These are phyloP conservation scores for Fusarium sp. DNA, from an alignment of 2,329 filamentous ascomycete genomes.

Conservation along the genomic window DNA sequence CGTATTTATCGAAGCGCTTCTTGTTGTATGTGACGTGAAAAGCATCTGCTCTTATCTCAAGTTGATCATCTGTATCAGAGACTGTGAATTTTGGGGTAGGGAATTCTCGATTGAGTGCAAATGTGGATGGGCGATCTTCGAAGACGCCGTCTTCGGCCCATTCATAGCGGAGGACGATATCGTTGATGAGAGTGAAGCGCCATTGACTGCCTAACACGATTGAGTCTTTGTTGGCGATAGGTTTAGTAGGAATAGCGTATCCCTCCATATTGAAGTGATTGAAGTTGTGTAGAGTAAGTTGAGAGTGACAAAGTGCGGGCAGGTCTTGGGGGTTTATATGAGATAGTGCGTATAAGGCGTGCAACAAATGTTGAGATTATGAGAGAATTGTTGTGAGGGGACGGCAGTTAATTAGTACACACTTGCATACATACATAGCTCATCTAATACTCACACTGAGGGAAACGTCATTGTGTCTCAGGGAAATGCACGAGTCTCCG, in stretches of 20 bases:
- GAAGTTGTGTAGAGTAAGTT: neutral
- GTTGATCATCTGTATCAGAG: slow-evolving; percentile 57
- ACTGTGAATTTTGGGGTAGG: slow-evolving; percentile 60
- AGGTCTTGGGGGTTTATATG: neutral
- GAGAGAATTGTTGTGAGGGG: slow-evolving; percentile 26
- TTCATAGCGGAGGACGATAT: slow-evolving; percentile 70
- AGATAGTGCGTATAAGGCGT: neutral
- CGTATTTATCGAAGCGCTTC: slow-evolving; percentile 63
- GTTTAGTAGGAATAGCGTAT: slow-evolving; percentile 36
- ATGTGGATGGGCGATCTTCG: slow-evolving; percentile 72
- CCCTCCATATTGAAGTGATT: slow-evolving; percentile 31
- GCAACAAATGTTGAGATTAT: neutral
- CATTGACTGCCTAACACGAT: slow-evolving; percentile 54
- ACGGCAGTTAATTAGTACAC: slow-evolving; percentile 1
- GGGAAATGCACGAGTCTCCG: slow-evolving; percentile 25
- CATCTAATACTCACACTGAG: neutral
- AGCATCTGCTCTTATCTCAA: slow-evolving; percentile 68
- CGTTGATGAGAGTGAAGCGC: slow-evolving; percentile 70
- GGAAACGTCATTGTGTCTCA: slow-evolving; percentile 30
- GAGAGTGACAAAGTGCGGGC: neutral
- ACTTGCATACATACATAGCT: neutral
- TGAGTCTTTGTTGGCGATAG: slow-evolving; percentile 32
- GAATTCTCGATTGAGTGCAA: slow-evolving; percentile 67
- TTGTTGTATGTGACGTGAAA: slow-evolving; percentile 71
- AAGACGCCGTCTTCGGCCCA: slow-evolving; percentile 71